Conservation (phyloP, 179 eudicot genomes). For the Spinacia oleracea region DNA sequence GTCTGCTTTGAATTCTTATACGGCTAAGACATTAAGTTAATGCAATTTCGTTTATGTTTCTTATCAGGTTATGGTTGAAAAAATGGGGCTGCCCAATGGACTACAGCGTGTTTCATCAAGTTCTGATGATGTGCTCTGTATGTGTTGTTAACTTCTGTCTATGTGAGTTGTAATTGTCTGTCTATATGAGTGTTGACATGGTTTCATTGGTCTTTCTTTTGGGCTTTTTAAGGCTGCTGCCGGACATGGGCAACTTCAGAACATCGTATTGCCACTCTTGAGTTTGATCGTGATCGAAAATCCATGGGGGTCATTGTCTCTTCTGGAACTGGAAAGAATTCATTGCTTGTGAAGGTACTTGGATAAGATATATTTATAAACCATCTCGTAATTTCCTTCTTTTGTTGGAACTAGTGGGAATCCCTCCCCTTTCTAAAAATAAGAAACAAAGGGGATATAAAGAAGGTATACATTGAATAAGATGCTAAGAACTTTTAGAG, state of each 20-base stretch:
- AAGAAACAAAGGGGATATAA: background rate
- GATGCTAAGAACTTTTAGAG: background rate
- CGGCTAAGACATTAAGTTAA: background rate
- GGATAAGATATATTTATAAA: conserved; percentile 3
- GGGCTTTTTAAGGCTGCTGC: conserved; percentile 53
- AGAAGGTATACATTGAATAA: background rate
- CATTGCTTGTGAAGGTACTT: conserved; percentile 77
- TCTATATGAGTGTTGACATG: conserved; percentile 8
- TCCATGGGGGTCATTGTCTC: conserved; percentile 88
- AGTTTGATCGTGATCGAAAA: conserved; percentile 96
- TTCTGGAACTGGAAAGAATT: conserved; percentile 64
- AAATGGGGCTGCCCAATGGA: conserved; percentile 77
- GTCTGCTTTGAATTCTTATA: background rate
- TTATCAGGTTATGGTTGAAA: conserved; percentile 85
- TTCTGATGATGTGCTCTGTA: conserved; percentile 51
- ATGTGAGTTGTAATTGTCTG: background rate
- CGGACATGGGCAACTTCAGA: conserved; percentile 57
- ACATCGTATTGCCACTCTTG: conserved; percentile 80
- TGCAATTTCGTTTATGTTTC: conserved; percentile 13
- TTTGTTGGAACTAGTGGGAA: conserved; percentile 4
- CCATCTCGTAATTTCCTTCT: conserved; percentile 7
- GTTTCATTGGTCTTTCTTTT: conserved; percentile 15
- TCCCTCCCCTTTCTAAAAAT: background rate
- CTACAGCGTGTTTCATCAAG: conserved; percentile 40
- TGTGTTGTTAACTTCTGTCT: conserved; percentile 25